Evolutionary conservation across 352 stramenopile species (phyloP).

Genomic region (Blastocystis sp.): DNA sequence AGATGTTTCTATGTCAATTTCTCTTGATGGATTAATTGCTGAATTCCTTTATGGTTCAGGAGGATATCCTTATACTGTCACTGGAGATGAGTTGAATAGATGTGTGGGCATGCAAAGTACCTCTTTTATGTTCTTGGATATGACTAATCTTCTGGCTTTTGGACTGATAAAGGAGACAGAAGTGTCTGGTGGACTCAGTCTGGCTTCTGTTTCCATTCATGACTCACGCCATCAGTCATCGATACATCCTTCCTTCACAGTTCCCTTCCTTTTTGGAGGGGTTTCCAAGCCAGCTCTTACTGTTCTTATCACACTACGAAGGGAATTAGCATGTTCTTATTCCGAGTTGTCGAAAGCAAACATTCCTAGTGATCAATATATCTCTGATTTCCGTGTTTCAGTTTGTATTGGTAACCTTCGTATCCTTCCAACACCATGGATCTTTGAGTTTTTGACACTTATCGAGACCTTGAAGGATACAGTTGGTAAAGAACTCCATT

Average conservation of each 20-base stretch:
- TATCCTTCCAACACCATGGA: conserved; percentile 27
- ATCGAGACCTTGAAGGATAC: neutral
- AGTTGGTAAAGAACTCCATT: neutral
- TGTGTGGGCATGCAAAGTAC: neutral
- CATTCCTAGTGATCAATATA: neutral
- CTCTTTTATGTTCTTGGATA: neutral
- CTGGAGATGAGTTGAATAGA: neutral
- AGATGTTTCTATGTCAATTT: neutral
- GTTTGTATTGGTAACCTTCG: conserved; percentile 16
- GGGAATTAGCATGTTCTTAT: neutral
- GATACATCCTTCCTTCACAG: neutral
- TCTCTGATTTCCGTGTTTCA: neutral
- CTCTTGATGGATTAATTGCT: neutral
- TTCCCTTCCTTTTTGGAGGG: conserved; percentile 21
- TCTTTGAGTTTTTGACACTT: conserved; percentile 1
- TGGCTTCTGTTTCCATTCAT: neutral
- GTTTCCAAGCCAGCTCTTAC: conserved; percentile 6
- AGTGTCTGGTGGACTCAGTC: neutral
- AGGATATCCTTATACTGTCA: neutral
- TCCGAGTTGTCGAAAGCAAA: neutral
- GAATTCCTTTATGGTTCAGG: neutral
- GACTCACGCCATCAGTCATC: neutral
- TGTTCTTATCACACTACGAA: neutral
- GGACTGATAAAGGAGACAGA: neutral
- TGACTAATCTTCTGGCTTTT: neutral